Base-by-base conservation (phyloP, 2,329 filamentous ascomycete genomes). In the Sclerotiophoma versabilis region DNA sequence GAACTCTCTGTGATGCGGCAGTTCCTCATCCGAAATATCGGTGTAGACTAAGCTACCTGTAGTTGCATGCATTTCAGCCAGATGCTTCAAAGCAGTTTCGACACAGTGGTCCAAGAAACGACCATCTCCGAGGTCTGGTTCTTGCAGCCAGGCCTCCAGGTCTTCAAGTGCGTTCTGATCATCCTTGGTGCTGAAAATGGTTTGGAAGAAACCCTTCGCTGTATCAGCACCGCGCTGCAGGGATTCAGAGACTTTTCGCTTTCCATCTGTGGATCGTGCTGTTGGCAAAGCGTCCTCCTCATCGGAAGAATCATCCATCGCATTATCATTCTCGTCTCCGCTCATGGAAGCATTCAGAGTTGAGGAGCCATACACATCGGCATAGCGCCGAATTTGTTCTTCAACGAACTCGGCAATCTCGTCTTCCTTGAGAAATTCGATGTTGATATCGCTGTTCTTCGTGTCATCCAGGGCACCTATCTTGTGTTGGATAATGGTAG, bases 201-300 rank as follows among this genome's bases (percentile, higher is more conserved):
- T 51, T 1, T 34, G 15, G 29, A 64, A 60, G 10, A 58, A 62
- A 0, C 60, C 34, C 19, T 60, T 52, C 1, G 61, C 59, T 6
- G 57, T 60, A 14, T 15, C 36, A 3, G 49, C 53, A 8, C 33
- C 27, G 0, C 4, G 29, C 20, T 46, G 33, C 14, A 29, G 1
- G 2, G 9, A 15, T 6, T 37, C 48, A 3, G 39, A 29, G 1
- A 53, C 30, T 6, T 43, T 15, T 23, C 49, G 15, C 15, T 7
- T 10, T 17, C 23, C 25, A 15, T 39, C 20, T 33, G n/a, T n/a
- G n/a, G n/a, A n/a, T n/a, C n/a, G n/a, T n/a, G n/a, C n/a, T 38
- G 14, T 26, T 37, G n/a, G 15, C n/a, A 5, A 19, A 3, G 39
- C 19, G 2, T 7, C 7, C 10, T 30, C 25, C 3, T 2, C 7